Base-by-base conservation (phyloP, 2,329 filamentous ascomycete genomes). In the Dactylellina haptotyla region DNA sequence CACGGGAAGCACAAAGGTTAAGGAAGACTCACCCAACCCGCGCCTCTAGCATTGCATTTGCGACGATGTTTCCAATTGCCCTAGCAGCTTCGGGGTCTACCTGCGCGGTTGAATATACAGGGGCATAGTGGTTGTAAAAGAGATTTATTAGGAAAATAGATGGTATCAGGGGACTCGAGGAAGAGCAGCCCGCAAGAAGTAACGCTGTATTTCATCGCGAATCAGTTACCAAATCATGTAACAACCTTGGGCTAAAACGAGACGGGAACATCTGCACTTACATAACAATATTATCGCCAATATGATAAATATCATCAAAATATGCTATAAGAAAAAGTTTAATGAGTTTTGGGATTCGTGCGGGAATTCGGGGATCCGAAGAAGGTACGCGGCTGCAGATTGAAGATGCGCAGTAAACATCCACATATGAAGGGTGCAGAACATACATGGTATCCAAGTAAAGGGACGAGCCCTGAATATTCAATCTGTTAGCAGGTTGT, bases 111-210 rank as follows among this genome's bases (percentile, higher is more conserved):
- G 91, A 88, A 77, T 94, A 94, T 26, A 87, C 84, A 2, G 95
- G 91, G 18, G 89, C 88, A 83, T 97, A 97, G 75, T 87, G 85
- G 80, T 96, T 84, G 84, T 97, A 99, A 87, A 96, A 98, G 79
- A 99, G 87, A n/a, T 93, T 97, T 76, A 99, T 91, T 77, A 99
- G 88, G 86, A 97, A 99, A 82, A 99, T 98, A 80, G 89, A 89
- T 25, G 95, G 95, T 78, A 99, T 97, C 63, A 96, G 84, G 1
- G 94, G 95, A 57, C 94, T 97, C 41, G 94, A 97, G 8, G 94
- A 98, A 3, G 95, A 98, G 83, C 95, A 99, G 79, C 95, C 95
- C 79, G 95, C 94, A 77, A 99, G 85, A 79, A 99, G 84, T 76
- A 99, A 87, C 78, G 95, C 93, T 97, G 79, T 72, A 1, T 6